Percentiles rank a stretch among this genome's conserved stretches.
phyloP scores from a whole-genome alignment of 179 eudicot genomes.

The Spergularia azorica region DNA sequence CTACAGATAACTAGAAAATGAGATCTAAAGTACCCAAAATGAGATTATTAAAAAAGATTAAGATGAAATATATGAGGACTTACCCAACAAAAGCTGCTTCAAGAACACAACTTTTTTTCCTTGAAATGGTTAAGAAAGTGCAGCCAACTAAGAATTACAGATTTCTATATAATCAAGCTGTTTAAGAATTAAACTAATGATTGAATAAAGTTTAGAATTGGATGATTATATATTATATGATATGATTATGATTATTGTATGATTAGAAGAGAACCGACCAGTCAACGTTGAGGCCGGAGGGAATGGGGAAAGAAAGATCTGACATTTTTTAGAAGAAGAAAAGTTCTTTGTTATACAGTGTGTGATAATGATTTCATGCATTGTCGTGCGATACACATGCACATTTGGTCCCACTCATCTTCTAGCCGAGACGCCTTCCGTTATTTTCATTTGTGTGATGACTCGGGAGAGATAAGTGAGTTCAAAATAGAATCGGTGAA shows the following conservation, averaged over 20 bases:
- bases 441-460: too few relatives aligned
- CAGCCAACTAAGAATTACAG: neutral
- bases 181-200: neutral
- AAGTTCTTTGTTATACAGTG: neutral
- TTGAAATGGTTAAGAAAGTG: conserved; percentile 19
- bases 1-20: neutral
- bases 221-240: neutral
- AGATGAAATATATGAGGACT: neutral
- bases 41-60: neutral
- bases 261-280: neutral
- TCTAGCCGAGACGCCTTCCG: too few relatives aligned
- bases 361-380: neutral
- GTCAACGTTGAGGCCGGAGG: conserved; percentile 17
- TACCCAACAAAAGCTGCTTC: conserved; percentile 15
- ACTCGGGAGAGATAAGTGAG: too few relatives aligned
- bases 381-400: conserved; percentile 20
- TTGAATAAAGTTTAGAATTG: conserved; percentile 1
- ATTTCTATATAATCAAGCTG: neutral
- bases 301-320: too few relatives aligned
- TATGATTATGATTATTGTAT: neutral
- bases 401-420: neutral
- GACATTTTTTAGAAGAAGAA: too few relatives aligned
- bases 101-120: neutral
- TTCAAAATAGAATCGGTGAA: too few relatives aligned
- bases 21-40: conserved; percentile 24